Conservation (phyloP, 768 basidiomycete genomes). For the Boletus rufocinnamomeus region DNA sequence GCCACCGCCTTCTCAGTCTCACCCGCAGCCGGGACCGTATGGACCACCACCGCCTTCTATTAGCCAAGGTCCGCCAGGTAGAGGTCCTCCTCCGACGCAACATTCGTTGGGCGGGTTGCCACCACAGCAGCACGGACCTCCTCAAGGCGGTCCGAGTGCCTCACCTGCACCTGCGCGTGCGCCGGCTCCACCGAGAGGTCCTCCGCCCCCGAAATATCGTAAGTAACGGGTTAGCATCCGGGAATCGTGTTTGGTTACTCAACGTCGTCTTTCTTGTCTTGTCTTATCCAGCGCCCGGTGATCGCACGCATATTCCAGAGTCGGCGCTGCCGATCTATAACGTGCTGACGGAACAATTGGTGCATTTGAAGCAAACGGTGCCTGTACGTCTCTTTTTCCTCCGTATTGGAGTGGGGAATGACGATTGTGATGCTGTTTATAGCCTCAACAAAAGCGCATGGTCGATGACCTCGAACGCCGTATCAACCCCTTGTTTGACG, state of each 20-base stretch:
- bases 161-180: constrained; percentile 32
- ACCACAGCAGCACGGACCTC: constrained; percentile 33
- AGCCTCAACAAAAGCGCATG: constrained; percentile 84
- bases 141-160: constrained; percentile 30
- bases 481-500: constrained; percentile 84
- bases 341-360: constrained; percentile 63
- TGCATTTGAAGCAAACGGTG: constrained; percentile 66
- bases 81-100: constrained; percentile 31
- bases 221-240: constrained; percentile 29
- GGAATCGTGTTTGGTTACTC: not conserved
- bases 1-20: constrained; percentile 17
- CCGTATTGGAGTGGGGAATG: not conserved
- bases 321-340: constrained; percentile 63
- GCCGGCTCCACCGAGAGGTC: constrained; percentile 38
- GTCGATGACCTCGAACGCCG: constrained; percentile 87
- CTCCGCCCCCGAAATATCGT: constrained; percentile 61
- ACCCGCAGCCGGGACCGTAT: constrained; percentile 23
- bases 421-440: constrained; percentile 4
- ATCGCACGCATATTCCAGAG: constrained; percentile 89
- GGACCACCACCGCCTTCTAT: constrained; percentile 33
- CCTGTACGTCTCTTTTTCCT: constrained; percentile 54
- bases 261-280: not conserved
- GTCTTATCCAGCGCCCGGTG: constrained; percentile 81
- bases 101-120: constrained; percentile 31
- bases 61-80: constrained; percentile 28